A percentile compares a stretch with the other conserved stretches of the same genome.
Conservation (phyloP, 148 eudicot species). For the Camellia sinensis region DNA sequence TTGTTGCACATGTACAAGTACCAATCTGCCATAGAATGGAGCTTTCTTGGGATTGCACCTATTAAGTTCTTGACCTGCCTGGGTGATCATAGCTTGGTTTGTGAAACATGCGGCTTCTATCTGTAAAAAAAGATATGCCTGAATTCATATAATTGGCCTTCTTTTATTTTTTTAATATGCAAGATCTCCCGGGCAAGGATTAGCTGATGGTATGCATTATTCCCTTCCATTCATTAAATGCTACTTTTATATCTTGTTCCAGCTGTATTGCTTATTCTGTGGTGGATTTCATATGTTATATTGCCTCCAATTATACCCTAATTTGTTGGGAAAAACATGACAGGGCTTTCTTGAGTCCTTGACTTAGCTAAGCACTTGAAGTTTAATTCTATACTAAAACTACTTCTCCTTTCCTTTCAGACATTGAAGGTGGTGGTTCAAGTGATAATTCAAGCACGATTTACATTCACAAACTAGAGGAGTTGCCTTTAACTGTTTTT, state of each 20-base stretch:
- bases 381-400: constrained; percentile 24
- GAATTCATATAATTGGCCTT: neutral
- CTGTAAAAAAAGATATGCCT: neutral
- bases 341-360: neutral
- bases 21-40: neutral
- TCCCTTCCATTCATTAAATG: neutral
- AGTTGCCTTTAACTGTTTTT: constrained; percentile 65
- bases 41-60: neutral
- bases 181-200: constrained; percentile 14
- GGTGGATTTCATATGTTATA: neutral
- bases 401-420: constrained; percentile 33
- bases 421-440: constrained; percentile 32
- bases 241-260: neutral
- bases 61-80: neutral
- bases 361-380: constrained; percentile 9
- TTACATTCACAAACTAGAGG: constrained; percentile 64
- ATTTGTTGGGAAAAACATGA: neutral
- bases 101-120: neutral
- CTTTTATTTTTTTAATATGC: neutral
- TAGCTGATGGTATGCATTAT: constrained; percentile 1
- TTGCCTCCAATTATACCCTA: neutral
- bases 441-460: constrained; percentile 33
- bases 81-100: neutral
- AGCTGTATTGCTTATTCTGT: neutral
- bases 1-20: too few species aligned